Evolutionary conservation across 441 rosid genomes (phyloP), one percentile per base, ranked within the genome.

Genomic region (Euphorbia celastroides): DNA sequence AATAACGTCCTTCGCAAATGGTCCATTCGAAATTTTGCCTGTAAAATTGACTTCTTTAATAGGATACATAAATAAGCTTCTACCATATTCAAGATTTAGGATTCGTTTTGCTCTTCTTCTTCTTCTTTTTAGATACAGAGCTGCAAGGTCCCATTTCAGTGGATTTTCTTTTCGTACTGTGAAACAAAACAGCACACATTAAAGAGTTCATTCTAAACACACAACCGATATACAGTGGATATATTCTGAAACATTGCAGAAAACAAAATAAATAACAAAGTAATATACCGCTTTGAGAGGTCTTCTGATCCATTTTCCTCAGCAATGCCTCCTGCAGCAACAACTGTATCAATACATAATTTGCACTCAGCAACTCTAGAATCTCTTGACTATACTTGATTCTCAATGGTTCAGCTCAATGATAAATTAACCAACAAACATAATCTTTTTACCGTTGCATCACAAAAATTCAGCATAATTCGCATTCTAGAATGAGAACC

Each of bases 141-240:
- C 84, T 84, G 81, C 76, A 79, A 32, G 92, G 88, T 71, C 84
- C 86, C 42, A 82, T 76, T 77, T 84, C 97, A 65, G 84, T 87
- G 28, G 88, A 68, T 83, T 84, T 79, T 76, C 96, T 82, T 78
- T 89, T 93, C 46, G 84, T 80, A 67, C 97, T 94, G 89, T 74
- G 62, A 62, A 70, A 17, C 17, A 64, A 50, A 44, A 14, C 11
- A 46, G 20, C 17, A 46, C 38, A 34, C 38, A 34, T 34, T 34
- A 34, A 34, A 34, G 6, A 0, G 22, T 48, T 16, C 19, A 17
- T 5, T 48, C 19, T 48, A 3, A 48, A 48, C 7, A 46, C 20
- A n/a, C n/a, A 16, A 5, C 22, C 7, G 16, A 48, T 44, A 48
- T 38, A 9, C 7, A 38, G 44, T 2, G 44, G 44, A 3, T 1